Base-by-base conservation (phyloP, 306 rosid species). In the Dryas alaskensis region DNA sequence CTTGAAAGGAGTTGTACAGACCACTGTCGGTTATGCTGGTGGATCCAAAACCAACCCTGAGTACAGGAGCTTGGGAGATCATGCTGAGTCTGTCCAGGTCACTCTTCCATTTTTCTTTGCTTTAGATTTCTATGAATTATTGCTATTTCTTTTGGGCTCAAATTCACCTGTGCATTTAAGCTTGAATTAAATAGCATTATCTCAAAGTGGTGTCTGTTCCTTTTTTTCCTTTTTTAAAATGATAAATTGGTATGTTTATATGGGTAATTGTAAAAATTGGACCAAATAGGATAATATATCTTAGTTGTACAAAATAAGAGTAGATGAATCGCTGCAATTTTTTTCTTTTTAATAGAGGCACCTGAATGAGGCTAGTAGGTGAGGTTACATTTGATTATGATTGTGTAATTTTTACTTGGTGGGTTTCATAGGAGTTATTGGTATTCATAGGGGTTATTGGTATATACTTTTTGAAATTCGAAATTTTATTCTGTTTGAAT, bases 21-120 rank as follows among this genome's bases (percentile, higher is more conserved):
- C 98, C 67, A 88, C 96, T 46, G 95, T 74, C 4, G 96, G 97
- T 46, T 94, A 94, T 58, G 82, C 97, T 51, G 98, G 98, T 4
- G 98, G 98, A 70, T 81, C 95, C 68, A 94, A 88, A 77, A 62
- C 59, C 76, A 87, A 88, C 70, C 98, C 98, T 5, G 96, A 89
- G 83, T 94, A 88, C 57, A 81, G 96, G 75, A 94, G 88, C 82
- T 83, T 89, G 70, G 96, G 88, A 37, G 85, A 89, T 74, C 98
- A 94, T 59, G 92, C 97, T 11, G 97, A 94, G 76, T 87, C 90
- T 65, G 92, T 94, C 7, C 94, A 87, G 95, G 25, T 31, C 22
- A 8, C 59, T 40, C 58, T 17, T 53, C 42, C 14, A 31, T n/a
- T 67, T 57, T 75, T 22, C 40, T 8, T 50, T 45, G 43, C 25